Base-by-base conservation (phyloP, 371 early-diverging fungal genomes). In the Encephalitozoon cuniculi region DNA sequence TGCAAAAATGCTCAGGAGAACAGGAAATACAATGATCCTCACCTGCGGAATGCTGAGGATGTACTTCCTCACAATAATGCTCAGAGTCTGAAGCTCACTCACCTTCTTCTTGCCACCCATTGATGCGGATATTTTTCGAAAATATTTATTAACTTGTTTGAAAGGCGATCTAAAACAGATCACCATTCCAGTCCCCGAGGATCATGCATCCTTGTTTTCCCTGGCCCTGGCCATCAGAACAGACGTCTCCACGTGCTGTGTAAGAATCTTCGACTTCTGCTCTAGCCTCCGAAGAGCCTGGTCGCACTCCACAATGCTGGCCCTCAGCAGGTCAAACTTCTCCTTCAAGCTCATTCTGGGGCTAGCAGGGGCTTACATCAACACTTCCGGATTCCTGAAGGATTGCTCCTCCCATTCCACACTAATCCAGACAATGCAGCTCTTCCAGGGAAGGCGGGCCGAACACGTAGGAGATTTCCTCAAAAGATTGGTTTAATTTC, bases 231-330 rank as follows among this genome's bases (percentile, higher is more conserved):
- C 49, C 51, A 64, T 39, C 34, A 55, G 23, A 21, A 39, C 39
- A 49, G 73, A 63, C 12, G 41, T 32, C 12, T 26, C 40, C 11
- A 72, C 37, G 23, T 72, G 51, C 37, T 64, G 63, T 0, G 73
- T 46, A n/a, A 72, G 30, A 23, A 49, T 52, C 41, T 59, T 72
- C 1, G 46, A 49, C 23, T 49, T 54, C 26, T 64, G 63, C 39
- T 72, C 73, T 21, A 72, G 53, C 12, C 11, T 49, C 39, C 73
- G 64, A 6, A 72, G 52, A 21, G 64, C 39, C 43, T 51, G 44
- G 39, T 72, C 73, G 23, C 73, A 72, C 49, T 72, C 73, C 21
- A 12, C 51, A 39, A 72, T 63, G 9, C 49, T 52, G 26, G 64
- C 49, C 52, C 64, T 64, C 3, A 72, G 23, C 0, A 46, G 21